Evolutionary conservation across 208 protist species (phyloP).

Genomic region (Leishmania turanica): DNA sequence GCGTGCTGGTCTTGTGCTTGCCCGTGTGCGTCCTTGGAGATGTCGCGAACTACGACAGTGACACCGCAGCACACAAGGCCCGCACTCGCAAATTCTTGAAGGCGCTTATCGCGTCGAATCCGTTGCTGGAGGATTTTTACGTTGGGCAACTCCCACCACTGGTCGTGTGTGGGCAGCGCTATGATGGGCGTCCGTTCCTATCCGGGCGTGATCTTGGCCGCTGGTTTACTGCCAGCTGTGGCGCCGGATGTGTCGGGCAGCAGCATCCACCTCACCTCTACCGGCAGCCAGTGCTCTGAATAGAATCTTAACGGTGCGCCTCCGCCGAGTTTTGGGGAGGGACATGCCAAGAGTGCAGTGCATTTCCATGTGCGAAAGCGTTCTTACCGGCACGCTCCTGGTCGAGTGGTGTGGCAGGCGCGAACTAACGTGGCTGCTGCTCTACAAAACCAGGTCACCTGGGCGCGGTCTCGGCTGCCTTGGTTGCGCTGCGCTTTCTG

Average conservation of each 20-base stretch:
- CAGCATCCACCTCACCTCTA: not conserved
- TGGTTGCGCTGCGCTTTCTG: not conserved
- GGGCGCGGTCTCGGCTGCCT: not conserved
- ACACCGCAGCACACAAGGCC: not conserved
- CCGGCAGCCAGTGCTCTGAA: not conserved
- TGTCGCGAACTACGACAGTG: not conserved
- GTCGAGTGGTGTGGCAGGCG: not conserved
- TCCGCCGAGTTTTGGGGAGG: not conserved
- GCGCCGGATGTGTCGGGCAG: not conserved
- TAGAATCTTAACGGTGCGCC: not conserved
- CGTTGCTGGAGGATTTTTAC: not conserved
- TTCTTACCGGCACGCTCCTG: not conserved
- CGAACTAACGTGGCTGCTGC: not conserved
- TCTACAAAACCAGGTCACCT: not conserved
- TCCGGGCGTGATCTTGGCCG: not conserved
- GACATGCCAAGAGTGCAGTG: not conserved
- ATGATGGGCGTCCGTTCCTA: not conserved
- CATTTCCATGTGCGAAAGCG: not conserved
- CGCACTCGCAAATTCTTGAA: not conserved
- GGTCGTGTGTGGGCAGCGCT: not conserved
- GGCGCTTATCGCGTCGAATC: not conserved
- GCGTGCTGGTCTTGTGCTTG: not conserved
- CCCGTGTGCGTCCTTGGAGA: not conserved
- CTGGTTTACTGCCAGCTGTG: not conserved
- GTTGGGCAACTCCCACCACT: not conserved